These are phyloP conservation scores for Alternaria sp. DNA, from an alignment of 2,329 filamentous ascomycete genomes.

Conservation along the genomic window DNA sequence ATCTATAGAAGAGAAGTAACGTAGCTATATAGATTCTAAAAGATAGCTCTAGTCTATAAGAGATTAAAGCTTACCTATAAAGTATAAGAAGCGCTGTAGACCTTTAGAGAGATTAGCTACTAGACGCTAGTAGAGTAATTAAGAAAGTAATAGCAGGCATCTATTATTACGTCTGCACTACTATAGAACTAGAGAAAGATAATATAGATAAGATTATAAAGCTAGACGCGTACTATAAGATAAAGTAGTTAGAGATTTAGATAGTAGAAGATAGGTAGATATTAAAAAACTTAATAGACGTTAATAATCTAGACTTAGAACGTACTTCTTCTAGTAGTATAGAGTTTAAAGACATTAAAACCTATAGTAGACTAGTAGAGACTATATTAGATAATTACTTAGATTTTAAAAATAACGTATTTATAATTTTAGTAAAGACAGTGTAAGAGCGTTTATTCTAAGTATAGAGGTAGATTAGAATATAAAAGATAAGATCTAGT, in stretches of 20 bases:
- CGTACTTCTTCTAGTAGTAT: neutral
- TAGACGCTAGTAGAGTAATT: constrained; percentile 4
- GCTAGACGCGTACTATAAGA: neutral
- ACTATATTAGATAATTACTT: neutral
- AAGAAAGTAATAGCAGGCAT: constrained; percentile 1
- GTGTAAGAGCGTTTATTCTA: neutral
- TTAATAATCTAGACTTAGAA: neutral
- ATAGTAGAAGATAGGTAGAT: neutral
- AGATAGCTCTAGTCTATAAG: constrained; percentile 4
- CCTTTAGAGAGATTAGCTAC: constrained; percentile 2
- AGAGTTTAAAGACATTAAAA: constrained; percentile 9
- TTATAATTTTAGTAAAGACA: neutral
- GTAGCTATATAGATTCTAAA: constrained; percentile 8
- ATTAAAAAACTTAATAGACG: neutral
- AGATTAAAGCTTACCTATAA: constrained; percentile 8
- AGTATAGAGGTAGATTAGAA: neutral
- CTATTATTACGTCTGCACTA: constrained; percentile 3
- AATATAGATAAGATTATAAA: neutral
- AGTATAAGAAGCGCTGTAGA: constrained; percentile 2
- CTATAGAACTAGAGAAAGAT: neutral
- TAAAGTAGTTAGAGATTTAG: constrained; percentile 1
- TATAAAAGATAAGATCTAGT: neutral
- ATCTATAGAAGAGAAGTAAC: neutral
- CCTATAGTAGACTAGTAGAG: neutral
- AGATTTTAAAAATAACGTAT: neutral